Evolutionary conservation across 495 filamentous ascomycete genomes (phyloP).

Genomic region (Hypoxylon lenormandii): DNA sequence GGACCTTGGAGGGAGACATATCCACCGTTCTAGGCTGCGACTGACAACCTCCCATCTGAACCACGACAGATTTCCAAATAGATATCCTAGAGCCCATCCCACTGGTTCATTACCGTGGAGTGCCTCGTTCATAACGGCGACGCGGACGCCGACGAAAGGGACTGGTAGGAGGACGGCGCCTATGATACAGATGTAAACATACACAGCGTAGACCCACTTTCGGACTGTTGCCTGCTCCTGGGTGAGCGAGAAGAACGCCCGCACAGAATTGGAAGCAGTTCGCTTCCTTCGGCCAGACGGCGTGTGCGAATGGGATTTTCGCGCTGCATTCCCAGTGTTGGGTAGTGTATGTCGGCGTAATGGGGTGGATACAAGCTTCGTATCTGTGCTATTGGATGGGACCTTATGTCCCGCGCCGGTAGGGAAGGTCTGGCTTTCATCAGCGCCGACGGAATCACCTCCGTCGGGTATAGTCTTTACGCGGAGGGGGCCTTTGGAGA

Average conservation of each 20-base stretch:
- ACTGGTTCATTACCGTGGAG: constrained; percentile 81
- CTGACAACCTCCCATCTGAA: constrained; percentile 75
- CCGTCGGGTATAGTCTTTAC: constrained; percentile 27
- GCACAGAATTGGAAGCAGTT: constrained; percentile 72
- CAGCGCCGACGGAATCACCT: constrained; percentile 2
- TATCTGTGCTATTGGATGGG: constrained; percentile 34
- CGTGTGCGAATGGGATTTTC: constrained; percentile 62
- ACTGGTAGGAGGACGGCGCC: constrained; percentile 69
- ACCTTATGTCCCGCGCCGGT: constrained; percentile 17
- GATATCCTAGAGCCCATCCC: constrained; percentile 90
- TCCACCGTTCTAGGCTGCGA: constrained; percentile 77
- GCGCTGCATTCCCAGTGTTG: constrained; percentile 45
- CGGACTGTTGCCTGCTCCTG: constrained; percentile 76
- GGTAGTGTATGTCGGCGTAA: constrained; percentile 68
- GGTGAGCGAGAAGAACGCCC: constrained; percentile 82
- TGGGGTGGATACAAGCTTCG: constrained; percentile 28
- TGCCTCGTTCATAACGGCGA: constrained; percentile 73
- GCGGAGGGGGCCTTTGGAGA: constrained; percentile 21
- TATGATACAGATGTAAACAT: constrained; percentile 75
- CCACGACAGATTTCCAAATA: constrained; percentile 80
- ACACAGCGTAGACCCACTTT: constrained; percentile 85
- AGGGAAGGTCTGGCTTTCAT: constrained; percentile 8
- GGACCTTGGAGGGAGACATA: constrained; percentile 71
- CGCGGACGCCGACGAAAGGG: constrained; percentile 67
- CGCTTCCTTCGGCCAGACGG: constrained; percentile 75